Evolutionary conservation across 768 basidiomycete genomes (phyloP).

Genomic region (Fistulinella prunicolor): DNA sequence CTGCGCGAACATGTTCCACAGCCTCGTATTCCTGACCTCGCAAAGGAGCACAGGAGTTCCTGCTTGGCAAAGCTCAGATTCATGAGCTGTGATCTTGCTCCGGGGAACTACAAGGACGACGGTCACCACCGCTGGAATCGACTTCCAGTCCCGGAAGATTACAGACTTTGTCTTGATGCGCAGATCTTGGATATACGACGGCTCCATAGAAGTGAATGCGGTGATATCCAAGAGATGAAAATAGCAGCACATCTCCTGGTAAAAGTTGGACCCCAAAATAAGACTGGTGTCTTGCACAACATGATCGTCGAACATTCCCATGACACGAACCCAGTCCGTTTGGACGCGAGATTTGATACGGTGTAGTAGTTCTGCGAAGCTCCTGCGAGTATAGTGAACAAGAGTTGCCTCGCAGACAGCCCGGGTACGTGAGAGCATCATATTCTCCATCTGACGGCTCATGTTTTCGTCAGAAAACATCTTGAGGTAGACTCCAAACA

Average conservation of each 20-base stretch:
- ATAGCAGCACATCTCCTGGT: constrained; percentile 48
- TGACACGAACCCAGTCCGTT: constrained; percentile 42
- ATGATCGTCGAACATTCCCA: constrained; percentile 32
- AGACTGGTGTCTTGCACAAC: constrained; percentile 13
- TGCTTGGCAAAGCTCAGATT: constrained; percentile 18
- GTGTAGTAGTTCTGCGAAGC: constrained; percentile 45
- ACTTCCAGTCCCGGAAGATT: constrained; percentile 31
- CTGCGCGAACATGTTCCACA: constrained; percentile 19
- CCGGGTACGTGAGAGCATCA: constrained; percentile 1
- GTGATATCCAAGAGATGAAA: constrained; percentile 41
- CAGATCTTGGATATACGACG: constrained; percentile 10
- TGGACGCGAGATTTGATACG: constrained; percentile 37
- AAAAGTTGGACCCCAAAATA: constrained; percentile 30
- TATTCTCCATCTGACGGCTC: constrained; percentile 5
- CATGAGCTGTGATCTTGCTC: constrained; percentile 20
- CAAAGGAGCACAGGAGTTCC: constrained; percentile 27
- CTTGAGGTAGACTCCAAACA: constrained; percentile 27
- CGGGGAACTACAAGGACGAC: constrained; percentile 35
- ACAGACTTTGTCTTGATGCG: constrained; percentile 2
- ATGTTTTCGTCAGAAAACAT: constrained; percentile 33
- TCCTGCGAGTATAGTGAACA: constrained; percentile 47
- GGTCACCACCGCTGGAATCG: constrained; percentile 31
- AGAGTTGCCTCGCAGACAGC: constrained; percentile 12
- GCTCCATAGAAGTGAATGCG: constrained; percentile 26
- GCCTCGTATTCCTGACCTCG: constrained; percentile 14